phyloP scores from a whole-genome alignment of 176 grass and related monocot genomes.

The Oryza glaberrima region DNA sequence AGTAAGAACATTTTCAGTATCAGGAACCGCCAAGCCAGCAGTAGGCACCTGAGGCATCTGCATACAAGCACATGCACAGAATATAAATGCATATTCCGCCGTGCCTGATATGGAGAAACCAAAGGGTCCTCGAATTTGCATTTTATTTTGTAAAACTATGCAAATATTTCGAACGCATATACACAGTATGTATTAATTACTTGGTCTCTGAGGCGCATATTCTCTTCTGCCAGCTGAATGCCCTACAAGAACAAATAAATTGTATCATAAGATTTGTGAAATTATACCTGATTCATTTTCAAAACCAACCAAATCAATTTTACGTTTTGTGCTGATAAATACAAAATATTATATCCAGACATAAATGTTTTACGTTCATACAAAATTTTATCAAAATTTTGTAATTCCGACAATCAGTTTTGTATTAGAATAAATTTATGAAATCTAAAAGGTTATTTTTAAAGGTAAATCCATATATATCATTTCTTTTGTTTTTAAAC shows the following conservation, averaged over 20 bases:
- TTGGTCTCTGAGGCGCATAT: constrained; percentile 61
- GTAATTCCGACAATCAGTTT: no score
- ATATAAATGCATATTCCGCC: constrained; percentile 11
- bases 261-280: constrained; percentile 17
- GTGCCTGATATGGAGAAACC: not conserved
- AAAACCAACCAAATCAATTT: not conserved
- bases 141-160: not conserved
- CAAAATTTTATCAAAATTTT: no score
- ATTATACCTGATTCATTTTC: not conserved
- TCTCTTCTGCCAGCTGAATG: constrained; percentile 66
- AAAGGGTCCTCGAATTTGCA: not conserved
- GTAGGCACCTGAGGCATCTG: constrained; percentile 59
- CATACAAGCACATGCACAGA: constrained; percentile 29
- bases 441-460: no score
- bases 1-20: constrained; percentile 53
- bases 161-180: not conserved
- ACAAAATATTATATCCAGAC: no score
- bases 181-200: constrained; percentile 57
- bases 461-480: no score
- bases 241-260: constrained; percentile 53
- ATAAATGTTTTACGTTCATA: no score
- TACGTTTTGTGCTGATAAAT: not conserved
- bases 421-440: no score
- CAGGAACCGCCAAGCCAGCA: constrained; percentile 24
- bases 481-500: no score